Evolutionary conservation across 1,284 basidiomycete genomes (phyloP), one percentile per base, ranked within the genome.

Genomic region (Phylloporus gajari): DNA sequence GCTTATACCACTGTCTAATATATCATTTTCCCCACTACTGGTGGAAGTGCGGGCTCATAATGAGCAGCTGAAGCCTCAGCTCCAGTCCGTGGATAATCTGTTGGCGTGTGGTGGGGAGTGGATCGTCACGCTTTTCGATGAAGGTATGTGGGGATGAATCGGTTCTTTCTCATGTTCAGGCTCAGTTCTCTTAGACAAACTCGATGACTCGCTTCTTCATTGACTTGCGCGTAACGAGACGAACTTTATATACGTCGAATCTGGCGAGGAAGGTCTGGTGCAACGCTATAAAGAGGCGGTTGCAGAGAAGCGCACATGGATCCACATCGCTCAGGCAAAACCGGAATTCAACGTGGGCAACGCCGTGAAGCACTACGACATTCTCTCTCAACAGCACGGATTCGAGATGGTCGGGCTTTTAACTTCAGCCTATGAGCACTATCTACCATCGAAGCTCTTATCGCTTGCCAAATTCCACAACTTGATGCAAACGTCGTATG

Each of bases 321-420:
- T 44, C 35, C 7, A 68, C 15, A 68, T 68, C 12, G 38, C 68
- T 30, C 68, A 58, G 19, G 63, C 61, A 35, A 68, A 63, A 58
- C 61, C 42, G 2, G 51, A 68, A 5, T 68, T 68, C 40, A n/a
- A 68, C 23, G 32, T 56, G 42, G 68, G 68, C 21, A 68, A 68
- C 15, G 61, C 68, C 7, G 51, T 27, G 5, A 68, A 68, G 9
- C 68, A 68, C 51, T 64, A 56, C 30, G 61, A 68, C 51, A 58
- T 68, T 19, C 68, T 68, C 61, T 68, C 68, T 53, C 68, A 68
- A 27, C 51, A 68, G 38, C 61, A 68, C 15, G 40, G 68, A 12
- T 68, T 68, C 6, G 61, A 68, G 12, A 44, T 68, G 51, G 46
- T 68, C 6, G 23, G 30, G 13, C 38, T 64, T 44, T 53, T 68